Evolutionary conservation across 1,284 basidiomycete genomes (phyloP).

Genomic region (Leccinum pallidistipes): DNA sequence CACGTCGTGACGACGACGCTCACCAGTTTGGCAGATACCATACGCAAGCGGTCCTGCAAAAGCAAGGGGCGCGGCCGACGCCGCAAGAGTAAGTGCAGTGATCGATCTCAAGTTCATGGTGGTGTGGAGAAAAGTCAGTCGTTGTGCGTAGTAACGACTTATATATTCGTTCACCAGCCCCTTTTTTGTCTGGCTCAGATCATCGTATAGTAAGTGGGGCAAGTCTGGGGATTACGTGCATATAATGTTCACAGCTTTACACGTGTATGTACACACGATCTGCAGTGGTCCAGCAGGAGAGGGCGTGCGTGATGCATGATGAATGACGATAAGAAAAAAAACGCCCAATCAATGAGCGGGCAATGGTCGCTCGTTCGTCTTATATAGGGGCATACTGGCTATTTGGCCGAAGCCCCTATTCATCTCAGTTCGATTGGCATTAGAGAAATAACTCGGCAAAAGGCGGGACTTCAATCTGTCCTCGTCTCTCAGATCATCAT

Average conservation of each 20-base stretch:
- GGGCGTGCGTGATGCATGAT: no score
- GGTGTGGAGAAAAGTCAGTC: not conserved
- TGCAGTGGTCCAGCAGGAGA: no score
- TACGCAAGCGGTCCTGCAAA: slow-evolving; percentile 45
- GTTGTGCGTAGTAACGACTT: not conserved
- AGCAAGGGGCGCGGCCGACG: slow-evolving; percentile 22
- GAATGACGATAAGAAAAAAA: no score
- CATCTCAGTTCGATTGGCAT: no score
- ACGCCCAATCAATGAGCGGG: no score
- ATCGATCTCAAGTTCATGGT: slow-evolving; percentile 32
- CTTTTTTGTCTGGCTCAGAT: slow-evolving; percentile 6
- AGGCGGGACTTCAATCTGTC: no score
- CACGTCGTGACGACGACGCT: not conserved
- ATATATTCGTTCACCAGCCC: not conserved
- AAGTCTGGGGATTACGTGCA: not conserved
- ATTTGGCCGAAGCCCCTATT: no score
- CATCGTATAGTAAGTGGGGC: slow-evolving; percentile 8
- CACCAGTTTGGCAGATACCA: slow-evolving; percentile 50
- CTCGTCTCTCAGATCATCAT: no score
- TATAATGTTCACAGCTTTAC: not conserved
- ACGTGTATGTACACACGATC: not conserved
- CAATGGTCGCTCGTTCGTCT: no score
- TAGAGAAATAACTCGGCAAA: no score
- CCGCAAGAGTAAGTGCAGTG: slow-evolving; percentile 20
- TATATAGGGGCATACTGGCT: no score